These are phyloP conservation scores for Sanghuangporus baumii DNA, from an alignment of 1,284 basidiomycete genomes.

Conservation along the genomic window DNA sequence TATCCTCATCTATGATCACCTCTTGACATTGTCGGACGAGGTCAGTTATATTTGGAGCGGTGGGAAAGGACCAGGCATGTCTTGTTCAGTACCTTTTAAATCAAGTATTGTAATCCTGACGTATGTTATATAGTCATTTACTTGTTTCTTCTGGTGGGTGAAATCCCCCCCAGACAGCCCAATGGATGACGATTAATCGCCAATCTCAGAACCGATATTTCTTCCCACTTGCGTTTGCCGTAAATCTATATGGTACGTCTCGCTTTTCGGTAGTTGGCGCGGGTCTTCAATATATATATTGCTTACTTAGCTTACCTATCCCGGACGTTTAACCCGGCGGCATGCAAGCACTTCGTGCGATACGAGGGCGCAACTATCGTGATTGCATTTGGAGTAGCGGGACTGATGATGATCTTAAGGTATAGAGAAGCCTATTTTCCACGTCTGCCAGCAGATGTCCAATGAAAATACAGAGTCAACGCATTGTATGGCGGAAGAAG, in stretches of 20 bases:
- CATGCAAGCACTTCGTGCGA: constrained; percentile 8
- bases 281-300: background rate
- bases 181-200: background rate
- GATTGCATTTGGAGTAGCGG: constrained; percentile 8
- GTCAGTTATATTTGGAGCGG: constrained; percentile 16
- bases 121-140: constrained; percentile 8
- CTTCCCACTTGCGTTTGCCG: constrained; percentile 13
- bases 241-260: constrained; percentile 13
- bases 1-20: constrained; percentile 14
- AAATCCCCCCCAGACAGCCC: no score
- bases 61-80: constrained; percentile 9
- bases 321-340: background rate
- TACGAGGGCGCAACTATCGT: constrained; percentile 14
- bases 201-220: constrained; percentile 15
- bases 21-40: constrained; percentile 16
- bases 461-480: constrained; percentile 9
- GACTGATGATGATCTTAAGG: constrained; percentile 15
- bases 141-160: constrained; percentile 15
- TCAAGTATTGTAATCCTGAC: background rate
- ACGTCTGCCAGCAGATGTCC: background rate
- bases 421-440: background rate
- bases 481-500: constrained; percentile 11
- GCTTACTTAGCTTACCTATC: constrained; percentile 9
- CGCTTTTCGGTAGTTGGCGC: background rate
- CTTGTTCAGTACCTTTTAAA: background rate